Percentiles rank a stretch among this genome's conserved stretches.
These are phyloP conservation scores for Zymoseptoria passerinii DNA, from an alignment of 2,329 filamentous ascomycete genomes.

Conservation along the genomic window DNA sequence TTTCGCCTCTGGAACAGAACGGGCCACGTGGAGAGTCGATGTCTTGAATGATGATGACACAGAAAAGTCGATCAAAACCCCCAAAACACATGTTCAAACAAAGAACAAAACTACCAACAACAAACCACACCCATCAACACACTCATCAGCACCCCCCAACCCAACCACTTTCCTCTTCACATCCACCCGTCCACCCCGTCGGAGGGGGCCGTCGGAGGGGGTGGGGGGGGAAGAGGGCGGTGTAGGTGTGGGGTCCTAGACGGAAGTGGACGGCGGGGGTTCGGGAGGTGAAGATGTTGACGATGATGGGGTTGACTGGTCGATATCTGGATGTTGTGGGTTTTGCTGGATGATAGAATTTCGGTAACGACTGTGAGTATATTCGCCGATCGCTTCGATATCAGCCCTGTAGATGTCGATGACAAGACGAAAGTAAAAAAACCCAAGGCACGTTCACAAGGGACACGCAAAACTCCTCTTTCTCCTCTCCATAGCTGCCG, in stretches of 20 bases:
- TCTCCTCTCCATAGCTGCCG: neutral
- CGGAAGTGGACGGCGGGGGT: neutral
- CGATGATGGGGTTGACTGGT: neutral
- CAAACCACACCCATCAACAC: neutral
- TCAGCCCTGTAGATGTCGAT: neutral
- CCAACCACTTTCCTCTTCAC: neutral
- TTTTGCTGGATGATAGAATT: neutral
- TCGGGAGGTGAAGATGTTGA: neutral
- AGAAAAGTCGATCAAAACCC: no score
- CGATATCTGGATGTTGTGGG: no score
- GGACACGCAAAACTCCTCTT: neutral
- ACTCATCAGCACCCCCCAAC: neutral
- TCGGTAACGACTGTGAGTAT: no score
- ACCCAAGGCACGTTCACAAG: neutral
- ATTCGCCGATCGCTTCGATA: no score
- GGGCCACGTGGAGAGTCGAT: no score
- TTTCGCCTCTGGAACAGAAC: no score
- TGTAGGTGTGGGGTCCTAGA: conserved; percentile 1
- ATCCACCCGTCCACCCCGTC: neutral
- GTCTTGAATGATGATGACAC: no score
- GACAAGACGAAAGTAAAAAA: neutral
- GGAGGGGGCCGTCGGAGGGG: neutral
- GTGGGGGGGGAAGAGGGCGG: conserved; percentile 1
- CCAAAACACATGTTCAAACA: neutral
- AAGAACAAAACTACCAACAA: neutral